These are phyloP conservation scores for Glonium stellatum DNA, from an alignment of 495 filamentous ascomycete genomes.

Conservation along the genomic window DNA sequence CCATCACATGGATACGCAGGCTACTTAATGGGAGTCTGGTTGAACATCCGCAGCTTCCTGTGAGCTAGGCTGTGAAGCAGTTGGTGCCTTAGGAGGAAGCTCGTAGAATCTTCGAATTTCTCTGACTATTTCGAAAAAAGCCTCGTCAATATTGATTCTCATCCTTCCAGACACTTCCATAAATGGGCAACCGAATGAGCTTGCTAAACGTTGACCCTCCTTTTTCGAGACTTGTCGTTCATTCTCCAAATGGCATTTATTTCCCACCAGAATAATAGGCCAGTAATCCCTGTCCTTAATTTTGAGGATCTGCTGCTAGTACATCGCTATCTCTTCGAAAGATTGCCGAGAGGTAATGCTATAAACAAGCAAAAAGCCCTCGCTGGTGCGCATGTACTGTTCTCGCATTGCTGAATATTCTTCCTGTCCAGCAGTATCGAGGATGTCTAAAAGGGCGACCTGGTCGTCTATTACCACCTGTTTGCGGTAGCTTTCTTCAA, in stretches of 20 bases:
- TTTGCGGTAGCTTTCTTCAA: slow-evolving; percentile 16
- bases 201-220: background rate
- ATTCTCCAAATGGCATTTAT: background rate
- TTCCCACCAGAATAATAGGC: background rate
- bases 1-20: too few relatives aligned
- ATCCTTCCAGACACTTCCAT: background rate
- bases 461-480: slow-evolving; percentile 40
- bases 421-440: slow-evolving; percentile 95
- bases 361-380: slow-evolving; percentile 96
- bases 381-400: slow-evolving; percentile 98
- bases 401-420: slow-evolving; percentile 98
- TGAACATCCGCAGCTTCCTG: too few relatives aligned
- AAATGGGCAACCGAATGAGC: background rate
- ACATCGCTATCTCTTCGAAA: slow-evolving; percentile 92
- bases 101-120: background rate
- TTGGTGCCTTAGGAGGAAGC: too few relatives aligned
- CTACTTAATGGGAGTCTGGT: too few relatives aligned
- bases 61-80: too few relatives aligned
- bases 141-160: background rate
- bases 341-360: slow-evolving; percentile 92
- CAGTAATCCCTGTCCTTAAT: background rate
- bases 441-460: slow-evolving; percentile 87
- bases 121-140: background rate
- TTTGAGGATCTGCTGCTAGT: slow-evolving; percentile 31
- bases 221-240: background rate